phyloP scores from a whole-genome alignment of 2,329 filamentous ascomycete species.

The Calonectria crousiana region DNA sequence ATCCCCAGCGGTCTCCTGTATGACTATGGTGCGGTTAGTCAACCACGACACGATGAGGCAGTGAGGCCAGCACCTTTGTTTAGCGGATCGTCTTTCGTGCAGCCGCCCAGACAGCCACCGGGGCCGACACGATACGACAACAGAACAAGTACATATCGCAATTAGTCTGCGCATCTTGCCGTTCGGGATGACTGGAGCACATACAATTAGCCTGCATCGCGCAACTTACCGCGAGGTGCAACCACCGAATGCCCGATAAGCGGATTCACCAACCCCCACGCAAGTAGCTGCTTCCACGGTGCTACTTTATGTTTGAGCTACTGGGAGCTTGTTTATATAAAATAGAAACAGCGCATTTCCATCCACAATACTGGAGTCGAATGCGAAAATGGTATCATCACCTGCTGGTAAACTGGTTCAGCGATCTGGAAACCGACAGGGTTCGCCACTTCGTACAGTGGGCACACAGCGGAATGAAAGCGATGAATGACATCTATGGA shows the following conservation, averaged over 20 bases:
- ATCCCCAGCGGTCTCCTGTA: background rate
- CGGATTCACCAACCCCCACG: background rate
- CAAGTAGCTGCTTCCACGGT: background rate
- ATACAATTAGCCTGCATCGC: background rate
- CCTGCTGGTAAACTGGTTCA: background rate
- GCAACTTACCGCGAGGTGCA: background rate
- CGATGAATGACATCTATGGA: background rate
- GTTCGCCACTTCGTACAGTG: too few relatives aligned
- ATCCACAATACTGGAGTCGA: background rate
- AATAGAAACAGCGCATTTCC: background rate
- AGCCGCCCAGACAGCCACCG: background rate
- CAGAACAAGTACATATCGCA: too few relatives aligned
- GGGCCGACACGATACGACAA: background rate
- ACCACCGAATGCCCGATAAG: background rate
- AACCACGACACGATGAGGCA: background rate
- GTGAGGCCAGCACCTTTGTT: background rate
- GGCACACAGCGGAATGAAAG: background rate
- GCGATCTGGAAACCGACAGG: background rate
- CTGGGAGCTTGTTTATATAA: background rate
- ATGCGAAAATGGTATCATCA: background rate
- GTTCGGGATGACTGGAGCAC: background rate
- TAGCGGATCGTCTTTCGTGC: background rate
- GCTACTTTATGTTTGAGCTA: background rate
- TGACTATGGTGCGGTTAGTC: background rate
- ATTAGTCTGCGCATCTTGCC: background rate